Percentiles rank a stretch among this genome's conserved stretches.
Conservation (phyloP, 208 protist genomes). For the Naegleria lovaniensis region DNA sequence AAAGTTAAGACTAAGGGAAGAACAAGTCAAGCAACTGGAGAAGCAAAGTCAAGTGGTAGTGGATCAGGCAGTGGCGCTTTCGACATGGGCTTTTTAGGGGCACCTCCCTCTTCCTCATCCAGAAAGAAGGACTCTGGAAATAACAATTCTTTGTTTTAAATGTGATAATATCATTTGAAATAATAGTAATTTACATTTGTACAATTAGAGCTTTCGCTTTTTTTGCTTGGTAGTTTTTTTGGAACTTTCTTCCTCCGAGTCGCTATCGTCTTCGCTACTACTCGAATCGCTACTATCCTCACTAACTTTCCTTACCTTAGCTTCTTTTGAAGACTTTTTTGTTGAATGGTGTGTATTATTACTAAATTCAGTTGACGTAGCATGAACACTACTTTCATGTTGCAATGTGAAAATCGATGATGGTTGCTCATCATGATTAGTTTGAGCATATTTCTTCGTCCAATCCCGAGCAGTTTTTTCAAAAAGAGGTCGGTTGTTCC, state of each 20-base stretch:
- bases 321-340: background rate
- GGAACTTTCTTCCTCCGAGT: background rate
- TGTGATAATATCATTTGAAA: no score
- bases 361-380: no score
- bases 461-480: background rate
- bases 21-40: background rate
- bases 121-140: background rate
- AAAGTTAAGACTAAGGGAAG: slow-evolving; percentile 31
- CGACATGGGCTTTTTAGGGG: background rate
- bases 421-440: background rate
- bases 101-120: background rate
- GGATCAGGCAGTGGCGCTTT: background rate
- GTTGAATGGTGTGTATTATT: no score
- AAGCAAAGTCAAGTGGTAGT: background rate
- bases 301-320: background rate
- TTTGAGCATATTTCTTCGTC: slow-evolving; percentile 8
- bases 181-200: no score
- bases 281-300: background rate
- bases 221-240: background rate
- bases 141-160: background rate
- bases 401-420: background rate
- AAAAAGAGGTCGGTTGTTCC: background rate
- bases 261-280: background rate
- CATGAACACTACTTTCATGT: background rate
- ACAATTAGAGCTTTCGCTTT: background rate